Conservation (phyloP, 768 basidiomycete species). For the Cytidiella melzeri region DNA sequence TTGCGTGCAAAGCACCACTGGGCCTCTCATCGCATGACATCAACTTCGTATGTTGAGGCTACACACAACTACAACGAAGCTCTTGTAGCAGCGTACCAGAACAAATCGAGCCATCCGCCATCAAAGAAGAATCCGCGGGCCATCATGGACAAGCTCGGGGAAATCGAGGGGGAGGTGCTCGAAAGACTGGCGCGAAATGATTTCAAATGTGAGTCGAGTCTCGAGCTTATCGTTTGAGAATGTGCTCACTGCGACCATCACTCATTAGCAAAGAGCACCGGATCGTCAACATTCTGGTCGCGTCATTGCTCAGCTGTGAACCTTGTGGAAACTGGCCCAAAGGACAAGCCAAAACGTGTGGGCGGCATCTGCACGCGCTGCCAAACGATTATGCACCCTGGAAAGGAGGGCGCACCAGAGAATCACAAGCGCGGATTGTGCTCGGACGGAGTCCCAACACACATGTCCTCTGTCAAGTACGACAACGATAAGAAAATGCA, state of each 20-base stretch:
- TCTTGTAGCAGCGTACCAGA: neutral
- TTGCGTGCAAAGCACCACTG: conserved; percentile 10
- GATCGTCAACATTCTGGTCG: neutral
- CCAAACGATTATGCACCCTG: conserved; percentile 9
- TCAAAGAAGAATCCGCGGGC: neutral
- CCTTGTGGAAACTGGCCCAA: neutral
- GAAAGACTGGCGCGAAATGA: neutral
- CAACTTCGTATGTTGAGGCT: neutral
- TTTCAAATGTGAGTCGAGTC: neutral
- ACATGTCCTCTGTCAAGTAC: neutral
- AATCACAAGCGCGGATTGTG: conserved; percentile 13
- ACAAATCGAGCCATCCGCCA: neutral
- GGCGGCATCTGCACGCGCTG: neutral
- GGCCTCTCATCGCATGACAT: conserved; percentile 13
- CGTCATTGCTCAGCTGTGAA: neutral
- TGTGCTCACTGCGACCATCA: too few species aligned
- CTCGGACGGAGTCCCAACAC: neutral
- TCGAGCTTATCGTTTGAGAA: too few species aligned
- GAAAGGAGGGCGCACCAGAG: neutral
- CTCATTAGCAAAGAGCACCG: too few species aligned
- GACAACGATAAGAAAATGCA: neutral
- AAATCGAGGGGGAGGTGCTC: neutral
- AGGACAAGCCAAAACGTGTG: neutral
- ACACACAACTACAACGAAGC: neutral
- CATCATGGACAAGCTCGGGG: neutral